Evolutionary conservation across 805 yeast genomes (phyloP), one percentile per base, ranked within the genome.

Genomic region (Barnettozyma siamensis): DNA sequence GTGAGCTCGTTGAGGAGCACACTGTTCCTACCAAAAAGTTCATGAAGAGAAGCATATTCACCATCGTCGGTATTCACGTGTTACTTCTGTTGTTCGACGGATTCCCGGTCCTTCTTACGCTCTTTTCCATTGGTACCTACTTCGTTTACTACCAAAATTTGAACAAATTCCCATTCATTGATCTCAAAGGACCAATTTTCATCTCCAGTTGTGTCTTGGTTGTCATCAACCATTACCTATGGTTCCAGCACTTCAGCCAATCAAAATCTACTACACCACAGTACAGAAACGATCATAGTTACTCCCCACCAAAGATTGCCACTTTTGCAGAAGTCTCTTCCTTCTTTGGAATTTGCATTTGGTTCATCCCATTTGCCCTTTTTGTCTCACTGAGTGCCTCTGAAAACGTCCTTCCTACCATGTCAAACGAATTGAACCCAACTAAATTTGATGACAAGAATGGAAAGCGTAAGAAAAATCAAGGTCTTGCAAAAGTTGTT

Each of bases 1-100:
- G 95, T 8, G 99, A 93, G 59, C 65, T 88, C 26, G 95, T 93
- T 13, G 99, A 93, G 59, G 97, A 89, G 55, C 91, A 93, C 60
- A 75, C 95, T 0, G 93, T 85, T 48, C 78, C 88, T 37, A 86
- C 98, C 10, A 83, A 77, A 53, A 65, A 87, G 43, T 69, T 88
- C 41, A 67, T 93, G 30, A 70, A 69, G 34, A 70, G 80, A 48
- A 59, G 78, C 39, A 88, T 89, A 27, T 77, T 78, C 57, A 65
- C 66, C 2, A 76, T 87, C n/a, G 73, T 84, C 9, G 70, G 46
- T 0, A 49, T 73, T 0, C 75, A 78, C 38, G 59, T 77, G 2
- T 66, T 84, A 16, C 68, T 93, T 18, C 68, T 76, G 66, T 29
- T 88, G 4, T 65, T 86, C 47, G 99, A 93, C 60, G 77, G 82